phyloP scores from a whole-genome alignment of 169 alveolate genomes.

The Perkinsus marinus region DNA sequence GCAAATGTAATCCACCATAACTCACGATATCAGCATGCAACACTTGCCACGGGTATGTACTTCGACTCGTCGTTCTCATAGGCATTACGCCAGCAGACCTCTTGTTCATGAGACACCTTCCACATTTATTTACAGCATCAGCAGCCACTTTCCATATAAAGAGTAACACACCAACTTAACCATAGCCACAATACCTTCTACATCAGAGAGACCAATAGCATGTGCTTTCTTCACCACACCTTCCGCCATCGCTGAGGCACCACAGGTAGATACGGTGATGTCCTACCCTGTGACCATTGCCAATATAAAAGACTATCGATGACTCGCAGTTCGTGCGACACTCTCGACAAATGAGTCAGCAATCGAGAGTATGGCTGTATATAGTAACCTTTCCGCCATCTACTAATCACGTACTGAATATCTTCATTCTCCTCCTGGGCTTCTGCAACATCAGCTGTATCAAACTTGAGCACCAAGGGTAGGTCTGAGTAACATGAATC shows the following conservation, averaged over 20 bases:
- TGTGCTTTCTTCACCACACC: not conserved
- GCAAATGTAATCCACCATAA: not conserved
- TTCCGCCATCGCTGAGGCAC: not conserved
- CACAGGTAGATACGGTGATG: not conserved
- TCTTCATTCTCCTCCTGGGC: not conserved
- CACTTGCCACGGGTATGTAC: not conserved
- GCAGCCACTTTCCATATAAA: not conserved
- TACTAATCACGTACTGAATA: not conserved
- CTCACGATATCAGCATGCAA: not conserved
- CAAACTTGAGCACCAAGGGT: not conserved
- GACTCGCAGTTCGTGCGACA: not conserved
- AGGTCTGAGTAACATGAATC: not conserved
- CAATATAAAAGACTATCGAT: not conserved
- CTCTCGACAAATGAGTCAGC: not conserved
- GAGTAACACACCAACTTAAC: not conserved
- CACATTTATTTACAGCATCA: not conserved
- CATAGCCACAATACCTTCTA: not conserved
- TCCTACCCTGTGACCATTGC: not conserved
- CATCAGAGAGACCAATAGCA: not conserved
- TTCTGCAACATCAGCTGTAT: not conserved
- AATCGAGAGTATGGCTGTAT: not conserved
- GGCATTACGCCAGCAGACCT: not conserved
- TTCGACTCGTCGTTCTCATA: not conserved
- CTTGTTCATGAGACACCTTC: not conserved
- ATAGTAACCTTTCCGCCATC: not conserved